Percentiles rank a stretch among this genome's conserved stretches.
phyloP scores from a whole-genome alignment of 257 asterid species.

The Primulina huaijiensis region DNA sequence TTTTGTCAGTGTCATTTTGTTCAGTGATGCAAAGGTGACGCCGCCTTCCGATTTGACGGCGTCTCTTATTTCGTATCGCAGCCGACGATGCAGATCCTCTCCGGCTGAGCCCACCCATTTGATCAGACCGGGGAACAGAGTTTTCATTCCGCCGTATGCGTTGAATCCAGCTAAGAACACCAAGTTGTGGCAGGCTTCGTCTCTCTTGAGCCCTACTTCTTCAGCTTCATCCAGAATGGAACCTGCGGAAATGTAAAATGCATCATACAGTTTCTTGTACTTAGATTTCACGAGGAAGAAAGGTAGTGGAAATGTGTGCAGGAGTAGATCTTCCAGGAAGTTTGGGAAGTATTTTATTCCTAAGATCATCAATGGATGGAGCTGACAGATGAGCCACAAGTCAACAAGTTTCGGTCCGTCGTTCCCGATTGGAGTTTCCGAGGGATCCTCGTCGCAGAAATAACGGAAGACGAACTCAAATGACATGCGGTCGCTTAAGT shows the following conservation, averaged over 20 bases:
- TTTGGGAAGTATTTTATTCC: constrained; percentile 50
- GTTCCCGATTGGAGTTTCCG: constrained; percentile 36
- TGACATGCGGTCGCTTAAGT: constrained; percentile 40
- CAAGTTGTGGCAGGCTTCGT: constrained; percentile 76
- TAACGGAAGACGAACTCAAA: constrained; percentile 69
- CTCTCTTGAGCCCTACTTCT: constrained; percentile 47
- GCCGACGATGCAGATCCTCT: constrained; percentile 47
- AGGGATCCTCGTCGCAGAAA: constrained; percentile 39
- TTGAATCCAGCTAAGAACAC: constrained; percentile 80
- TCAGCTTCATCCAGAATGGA: constrained; percentile 51
- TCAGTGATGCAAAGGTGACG: constrained; percentile 32
- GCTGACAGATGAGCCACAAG: constrained; percentile 58
- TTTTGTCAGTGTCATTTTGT: constrained; percentile 51
- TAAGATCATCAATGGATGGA: constrained; percentile 48
- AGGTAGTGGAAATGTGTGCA: constrained; percentile 51
- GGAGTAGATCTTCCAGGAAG: constrained; percentile 46
- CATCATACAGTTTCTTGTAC: constrained; percentile 48
- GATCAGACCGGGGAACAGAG: constrained; percentile 49
- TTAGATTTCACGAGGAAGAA: constrained; percentile 37
- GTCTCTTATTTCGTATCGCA: constrained; percentile 51
- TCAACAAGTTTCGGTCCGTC: constrained; percentile 48
- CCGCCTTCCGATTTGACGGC: constrained; percentile 47
- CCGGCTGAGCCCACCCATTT: constrained; percentile 71
- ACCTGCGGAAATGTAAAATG: constrained; percentile 36
- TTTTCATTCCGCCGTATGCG: constrained; percentile 86